Evolutionary conservation across 306 rosid species (phyloP), one percentile per base, ranked within the genome.

Genomic region (Glycine soja): DNA sequence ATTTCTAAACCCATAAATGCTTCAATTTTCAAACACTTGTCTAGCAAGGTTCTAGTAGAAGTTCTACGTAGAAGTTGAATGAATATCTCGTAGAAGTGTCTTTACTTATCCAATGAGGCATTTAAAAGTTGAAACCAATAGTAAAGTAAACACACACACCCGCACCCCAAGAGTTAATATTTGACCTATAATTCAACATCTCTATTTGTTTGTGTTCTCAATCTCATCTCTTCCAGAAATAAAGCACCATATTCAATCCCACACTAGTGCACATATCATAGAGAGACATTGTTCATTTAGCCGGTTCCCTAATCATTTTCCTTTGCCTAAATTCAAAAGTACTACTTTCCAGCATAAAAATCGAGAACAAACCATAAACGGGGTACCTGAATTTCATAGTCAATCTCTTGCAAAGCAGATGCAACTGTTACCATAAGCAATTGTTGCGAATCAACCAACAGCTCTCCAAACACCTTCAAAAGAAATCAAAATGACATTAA

Each of bases 391-490:
- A 93, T 80, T 80, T 14, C 73, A 75, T 96, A 96, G 76, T 98
- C 98, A 75, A 93, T 88, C 75, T 96, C 93, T 51, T 75, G 88
- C 86, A 96, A 90, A 61, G 91, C 97, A 82, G 91, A 80, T 78
- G 92, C 91, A 86, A 92, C 78, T 53, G 98, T 92, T 80, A 90
- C 95, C 92, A 92, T 88, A 81, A 88, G 80, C 83, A 96, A 58
- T 82, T 93, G 97, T 74, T 89, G 94, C 56, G 99, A 88, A 91
- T 93, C 98, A 64, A 85, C 87, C 79, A 79, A 75, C 63, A 93
- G 90, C 79, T 90, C 98, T 56, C 97, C 95, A 79, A 92, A 92
- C 45, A 96, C 90, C 99, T 96, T 87, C 72, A 66, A 81, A 81
- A 63, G 56, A 82, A 70, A 57, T 50, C 32, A 53, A 72, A 77